A percentile compares a stretch with the other conserved stretches of the same genome.
These are phyloP conservation scores for Asterella californica DNA, from an alignment of 225 moss, liverwort and hornwort genomes.

Conservation along the genomic window DNA sequence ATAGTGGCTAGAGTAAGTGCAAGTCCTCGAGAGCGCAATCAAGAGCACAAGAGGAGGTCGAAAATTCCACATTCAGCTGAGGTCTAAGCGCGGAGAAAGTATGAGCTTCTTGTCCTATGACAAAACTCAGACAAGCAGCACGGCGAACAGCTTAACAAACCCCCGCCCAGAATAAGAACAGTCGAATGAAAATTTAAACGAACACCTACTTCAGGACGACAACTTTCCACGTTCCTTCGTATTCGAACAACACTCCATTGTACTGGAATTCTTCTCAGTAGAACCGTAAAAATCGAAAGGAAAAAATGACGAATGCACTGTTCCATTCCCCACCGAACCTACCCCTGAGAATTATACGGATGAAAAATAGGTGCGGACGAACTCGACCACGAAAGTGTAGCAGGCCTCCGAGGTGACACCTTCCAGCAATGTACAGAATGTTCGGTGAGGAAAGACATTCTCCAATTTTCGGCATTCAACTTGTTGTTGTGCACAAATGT, in stretches of 20 bases:
- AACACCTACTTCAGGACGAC: not conserved
- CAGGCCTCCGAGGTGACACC: slow-evolving; percentile 24
- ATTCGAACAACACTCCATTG: not conserved
- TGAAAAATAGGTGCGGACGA: slow-evolving; percentile 16
- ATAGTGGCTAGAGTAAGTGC: not conserved
- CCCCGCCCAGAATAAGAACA: not conserved
- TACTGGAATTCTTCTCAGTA: not conserved
- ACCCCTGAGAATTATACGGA: slow-evolving; percentile 19
- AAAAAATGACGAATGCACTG: not conserved
- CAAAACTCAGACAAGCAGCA: not conserved
- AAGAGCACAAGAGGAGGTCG: not conserved
- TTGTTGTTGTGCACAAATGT: slow-evolving; percentile 9
- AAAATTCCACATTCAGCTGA: slow-evolving; percentile 2
- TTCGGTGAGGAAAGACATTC: slow-evolving; percentile 28
- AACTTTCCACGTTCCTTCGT: not conserved
- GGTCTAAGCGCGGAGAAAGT: not conserved
- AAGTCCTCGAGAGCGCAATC: not conserved
- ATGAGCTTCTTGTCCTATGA: not conserved
- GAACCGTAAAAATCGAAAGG: not conserved
- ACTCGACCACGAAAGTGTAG: slow-evolving; percentile 15
- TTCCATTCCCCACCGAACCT: slow-evolving; percentile 1
- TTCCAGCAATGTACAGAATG: slow-evolving; percentile 28
- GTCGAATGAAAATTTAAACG: not conserved
- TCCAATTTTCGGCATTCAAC: slow-evolving; percentile 14
- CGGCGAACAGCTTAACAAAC: not conserved